Conservation (phyloP, 2,329 filamentous ascomycete genomes). For the Penicillium sp. region DNA sequence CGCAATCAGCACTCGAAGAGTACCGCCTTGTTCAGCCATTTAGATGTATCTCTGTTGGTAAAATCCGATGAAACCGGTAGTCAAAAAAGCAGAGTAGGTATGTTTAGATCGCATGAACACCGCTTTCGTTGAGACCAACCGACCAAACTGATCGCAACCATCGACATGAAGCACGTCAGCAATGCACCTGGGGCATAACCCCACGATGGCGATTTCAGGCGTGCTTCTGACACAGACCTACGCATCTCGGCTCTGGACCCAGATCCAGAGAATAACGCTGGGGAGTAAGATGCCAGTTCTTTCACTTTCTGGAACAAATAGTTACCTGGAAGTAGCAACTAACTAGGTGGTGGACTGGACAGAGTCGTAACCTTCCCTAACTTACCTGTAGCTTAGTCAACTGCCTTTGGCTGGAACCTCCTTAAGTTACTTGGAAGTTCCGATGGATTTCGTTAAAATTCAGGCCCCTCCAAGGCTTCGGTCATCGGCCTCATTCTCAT, state of each 20-base stretch:
- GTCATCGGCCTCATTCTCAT: too few relatives aligned
- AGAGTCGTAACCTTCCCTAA: too few relatives aligned
- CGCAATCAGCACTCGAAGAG: constrained; percentile 46
- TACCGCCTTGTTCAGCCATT: constrained; percentile 1
- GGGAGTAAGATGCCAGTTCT: constrained; percentile 15
- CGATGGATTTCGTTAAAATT: too few relatives aligned
- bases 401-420: too few relatives aligned
- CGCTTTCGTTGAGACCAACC: not conserved
- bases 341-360: too few relatives aligned
- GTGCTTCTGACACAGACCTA: constrained; percentile 17
- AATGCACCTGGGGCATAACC: constrained; percentile 15
- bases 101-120: not conserved
- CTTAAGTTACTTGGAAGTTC: too few relatives aligned
- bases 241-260: not conserved
- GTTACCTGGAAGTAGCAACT: too few relatives aligned
- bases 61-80: not conserved
- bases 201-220: constrained; percentile 15
- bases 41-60: not conserved
- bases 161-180: constrained; percentile 27
- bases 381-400: too few relatives aligned
- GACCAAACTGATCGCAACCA: not conserved
- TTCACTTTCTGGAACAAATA: constrained; percentile 4
- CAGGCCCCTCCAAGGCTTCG: too few relatives aligned
- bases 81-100: not conserved
- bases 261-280: not conserved